Percentiles rank a stretch among this genome's conserved stretches.
These are phyloP conservation scores for Phtheirospermum japonicum DNA, from an alignment of 257 asterid species.

Conservation along the genomic window DNA sequence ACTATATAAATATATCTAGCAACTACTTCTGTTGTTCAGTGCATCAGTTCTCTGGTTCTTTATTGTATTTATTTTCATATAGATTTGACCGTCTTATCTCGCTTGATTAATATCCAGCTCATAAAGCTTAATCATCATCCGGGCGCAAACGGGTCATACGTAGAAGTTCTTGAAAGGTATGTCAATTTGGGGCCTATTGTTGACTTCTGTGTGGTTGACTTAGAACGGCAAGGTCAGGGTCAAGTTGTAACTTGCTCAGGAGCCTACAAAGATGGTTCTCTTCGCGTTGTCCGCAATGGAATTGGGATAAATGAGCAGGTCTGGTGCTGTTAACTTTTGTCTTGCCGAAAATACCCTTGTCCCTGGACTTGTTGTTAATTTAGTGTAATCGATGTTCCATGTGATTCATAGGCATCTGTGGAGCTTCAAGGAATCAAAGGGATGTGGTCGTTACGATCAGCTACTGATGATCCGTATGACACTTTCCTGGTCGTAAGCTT, in stretches of 20 bases:
- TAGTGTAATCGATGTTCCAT: slow-evolving; percentile 16
- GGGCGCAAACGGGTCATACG: slow-evolving; percentile 78
- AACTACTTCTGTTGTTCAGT: no score
- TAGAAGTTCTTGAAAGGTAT: slow-evolving; percentile 83
- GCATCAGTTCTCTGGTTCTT: no score
- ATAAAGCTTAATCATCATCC: slow-evolving; percentile 82
- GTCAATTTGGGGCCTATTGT: slow-evolving; percentile 95
- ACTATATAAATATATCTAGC: no score
- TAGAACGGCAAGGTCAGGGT: slow-evolving; percentile 97
- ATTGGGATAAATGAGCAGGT: slow-evolving; percentile 95
- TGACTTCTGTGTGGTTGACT: slow-evolving; percentile 91
- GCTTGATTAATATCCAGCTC: slow-evolving; percentile 52
- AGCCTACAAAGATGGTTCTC: slow-evolving; percentile 91
- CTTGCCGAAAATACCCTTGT: background rate
- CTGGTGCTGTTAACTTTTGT: slow-evolving; percentile 15
- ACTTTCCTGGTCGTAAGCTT: slow-evolving; percentile 93
- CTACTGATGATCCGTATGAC: slow-evolving; percentile 80
- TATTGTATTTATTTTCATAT: slow-evolving; percentile 14
- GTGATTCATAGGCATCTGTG: slow-evolving; percentile 68
- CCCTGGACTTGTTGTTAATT: background rate
- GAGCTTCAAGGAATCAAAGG: slow-evolving; percentile 98
- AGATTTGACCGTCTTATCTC: slow-evolving; percentile 14
- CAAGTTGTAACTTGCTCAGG: slow-evolving; percentile 99
- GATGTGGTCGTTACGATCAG: slow-evolving; percentile 90
- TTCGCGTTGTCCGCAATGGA: slow-evolving; percentile 89